Base-by-base conservation (phyloP, 2,329 filamentous ascomycete species). In the Fusarium mexicanum region DNA sequence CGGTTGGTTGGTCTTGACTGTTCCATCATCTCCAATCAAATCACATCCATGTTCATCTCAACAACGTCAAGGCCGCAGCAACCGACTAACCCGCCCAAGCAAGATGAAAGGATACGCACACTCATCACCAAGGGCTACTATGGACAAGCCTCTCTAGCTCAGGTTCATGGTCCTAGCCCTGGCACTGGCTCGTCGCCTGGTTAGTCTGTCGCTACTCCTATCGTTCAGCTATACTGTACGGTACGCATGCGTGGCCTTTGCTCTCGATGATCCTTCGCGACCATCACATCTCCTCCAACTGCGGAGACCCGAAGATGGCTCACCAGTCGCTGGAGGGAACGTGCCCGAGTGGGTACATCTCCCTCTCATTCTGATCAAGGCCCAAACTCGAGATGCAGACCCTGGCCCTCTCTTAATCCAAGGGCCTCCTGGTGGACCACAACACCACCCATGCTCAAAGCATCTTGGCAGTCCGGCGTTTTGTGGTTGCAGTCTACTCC, bases 391-490 rank as follows among this genome's bases (percentile, higher is more conserved):
- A 63, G 44, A 67, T 71, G 61, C 35, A 66, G 53, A 54, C 51
- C 66, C 64, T 64, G 54, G 53, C 54, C 37, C 46, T 48, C 60
- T 43, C 57, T 64, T 61, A 64, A 67, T 75, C 73, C 72, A 72
- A 75, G 76, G 76, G 75, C 59, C 66, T 67, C 67, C 67, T 48
- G 53, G 75, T 75, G 76, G 75, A 60, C 75, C 76, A 69, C 65
- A 40, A 26, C 66, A 69, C 31, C 61, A 68, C 51, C 68, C 74
- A 73, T 76, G 69, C 51, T 63, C 67, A 41, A 62, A 54, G 61
- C 66, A 69, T 63, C 73, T 76, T 76, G 73, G 70, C 74, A 78
- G 76, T 76, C 77, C 77, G 75, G 76, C 38, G 76, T 77, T 78
- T 70, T 78, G 69, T 73, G 65, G 64, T 73, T 78, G 67, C 63